Percentiles rank a stretch among this genome's conserved stretches.
phyloP scores from a whole-genome alignment of 257 asterid species.

The Thymus quinquecostatus region DNA sequence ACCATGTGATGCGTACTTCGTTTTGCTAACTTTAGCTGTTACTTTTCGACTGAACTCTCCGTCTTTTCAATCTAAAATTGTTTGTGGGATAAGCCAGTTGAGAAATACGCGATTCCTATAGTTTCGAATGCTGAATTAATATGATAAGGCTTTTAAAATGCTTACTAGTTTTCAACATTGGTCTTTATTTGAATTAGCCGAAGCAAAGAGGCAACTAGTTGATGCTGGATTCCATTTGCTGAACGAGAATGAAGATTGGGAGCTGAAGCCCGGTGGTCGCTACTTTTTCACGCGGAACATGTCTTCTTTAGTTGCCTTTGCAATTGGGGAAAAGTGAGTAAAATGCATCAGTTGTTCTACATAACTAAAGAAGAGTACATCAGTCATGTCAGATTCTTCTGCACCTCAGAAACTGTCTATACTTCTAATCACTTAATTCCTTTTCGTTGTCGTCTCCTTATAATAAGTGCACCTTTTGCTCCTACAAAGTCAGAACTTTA shows the following conservation, averaged over 20 bases:
- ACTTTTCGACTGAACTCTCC: background rate
- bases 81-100: background rate
- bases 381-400: slow-evolving; percentile 20
- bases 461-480: background rate
- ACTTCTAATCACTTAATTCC: slow-evolving; percentile 20
- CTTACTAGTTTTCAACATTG: slow-evolving; percentile 18
- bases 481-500: slow-evolving; percentile 18
- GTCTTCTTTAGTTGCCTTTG: slow-evolving; percentile 96
- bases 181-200: slow-evolving; percentile 58
- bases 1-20: slow-evolving; percentile 8
- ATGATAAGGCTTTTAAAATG: background rate
- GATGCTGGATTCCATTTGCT: slow-evolving; percentile 93
- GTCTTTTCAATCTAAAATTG: background rate
- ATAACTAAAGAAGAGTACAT: slow-evolving; percentile 17
- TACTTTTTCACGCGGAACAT: slow-evolving; percentile 93
- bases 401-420: slow-evolving; percentile 13
- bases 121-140: background rate
- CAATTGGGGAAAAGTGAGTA: slow-evolving; percentile 91
- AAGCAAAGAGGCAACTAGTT: slow-evolving; percentile 81
- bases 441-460: slow-evolving; percentile 22
- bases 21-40: too few species aligned
- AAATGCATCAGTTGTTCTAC: slow-evolving; percentile 22
- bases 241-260: slow-evolving; percentile 92
- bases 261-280: slow-evolving; percentile 96
- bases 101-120: background rate